Conservation (phyloP, 352 stramenopile species). For the Pythium biforme region DNA sequence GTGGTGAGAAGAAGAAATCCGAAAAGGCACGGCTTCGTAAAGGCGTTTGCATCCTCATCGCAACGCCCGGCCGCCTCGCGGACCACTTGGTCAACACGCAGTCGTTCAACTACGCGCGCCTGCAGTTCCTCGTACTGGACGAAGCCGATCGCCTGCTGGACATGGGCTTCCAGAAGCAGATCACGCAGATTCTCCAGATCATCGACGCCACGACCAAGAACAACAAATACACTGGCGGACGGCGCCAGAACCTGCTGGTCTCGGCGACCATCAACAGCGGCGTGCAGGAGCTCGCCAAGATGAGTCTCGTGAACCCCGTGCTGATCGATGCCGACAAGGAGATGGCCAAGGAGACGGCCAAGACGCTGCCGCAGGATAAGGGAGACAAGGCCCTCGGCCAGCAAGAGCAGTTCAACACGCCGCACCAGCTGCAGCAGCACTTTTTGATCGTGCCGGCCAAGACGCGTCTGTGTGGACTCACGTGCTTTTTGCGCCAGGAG, state of each 20-base stretch:
- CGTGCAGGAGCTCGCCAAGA: slow-evolving; percentile 77
- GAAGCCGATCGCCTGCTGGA: slow-evolving; percentile 99
- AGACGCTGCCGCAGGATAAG: not conserved
- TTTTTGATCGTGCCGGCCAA: slow-evolving; percentile 96
- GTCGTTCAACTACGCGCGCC: slow-evolving; percentile 84
- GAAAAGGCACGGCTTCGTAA: slow-evolving; percentile 87
- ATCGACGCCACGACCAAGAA: slow-evolving; percentile 79
- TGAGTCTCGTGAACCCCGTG: slow-evolving; percentile 77
- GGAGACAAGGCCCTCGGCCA: slow-evolving; percentile 4
- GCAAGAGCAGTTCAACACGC: slow-evolving; percentile 82
- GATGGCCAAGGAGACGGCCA: slow-evolving; percentile 8
- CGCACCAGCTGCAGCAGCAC: slow-evolving; percentile 94
- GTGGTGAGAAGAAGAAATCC: slow-evolving; percentile 91
- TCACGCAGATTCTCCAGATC: slow-evolving; percentile 96
- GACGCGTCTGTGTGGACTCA: slow-evolving; percentile 90
- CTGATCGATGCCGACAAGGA: slow-evolving; percentile 74
- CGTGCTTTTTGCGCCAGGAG: slow-evolving; percentile 89
- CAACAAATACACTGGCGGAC: slow-evolving; percentile 31
- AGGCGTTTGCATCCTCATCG: slow-evolving; percentile 96
- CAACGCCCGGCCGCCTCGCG: slow-evolving; percentile 96
- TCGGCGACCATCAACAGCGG: slow-evolving; percentile 88
- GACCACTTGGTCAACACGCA: slow-evolving; percentile 96
- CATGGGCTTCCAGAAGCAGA: slow-evolving; percentile 99
- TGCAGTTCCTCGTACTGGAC: slow-evolving; percentile 97
- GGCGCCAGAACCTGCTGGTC: slow-evolving; percentile 80